Evolutionary conservation across 2,329 filamentous ascomycete species (phyloP).

Genomic region (Blastomyces parvus): DNA sequence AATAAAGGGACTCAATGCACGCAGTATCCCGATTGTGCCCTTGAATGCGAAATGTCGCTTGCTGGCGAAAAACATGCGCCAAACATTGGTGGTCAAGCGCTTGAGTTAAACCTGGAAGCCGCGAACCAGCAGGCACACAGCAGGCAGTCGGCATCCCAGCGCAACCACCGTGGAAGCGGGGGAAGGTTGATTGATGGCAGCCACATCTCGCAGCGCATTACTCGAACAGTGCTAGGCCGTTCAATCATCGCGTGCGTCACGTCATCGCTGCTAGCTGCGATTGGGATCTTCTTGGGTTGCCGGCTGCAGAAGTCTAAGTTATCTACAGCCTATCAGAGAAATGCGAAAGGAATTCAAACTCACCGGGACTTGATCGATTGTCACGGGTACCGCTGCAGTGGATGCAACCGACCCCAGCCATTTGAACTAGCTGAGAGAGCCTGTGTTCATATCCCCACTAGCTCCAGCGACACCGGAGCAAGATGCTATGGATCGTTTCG

Average conservation of each 20-base stretch:
- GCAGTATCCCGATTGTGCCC: background rate
- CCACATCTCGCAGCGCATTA: background rate
- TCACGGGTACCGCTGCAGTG: constrained; percentile 18
- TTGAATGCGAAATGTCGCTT: background rate
- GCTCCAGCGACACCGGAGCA: background rate
- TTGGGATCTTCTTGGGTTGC: background rate
- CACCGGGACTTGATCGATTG: background rate
- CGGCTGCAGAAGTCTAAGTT: background rate
- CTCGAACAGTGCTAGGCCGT: background rate
- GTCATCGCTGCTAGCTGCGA: background rate
- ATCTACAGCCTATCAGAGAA: background rate
- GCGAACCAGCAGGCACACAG: background rate
- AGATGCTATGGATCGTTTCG: constrained; percentile 35
- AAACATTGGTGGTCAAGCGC: background rate
- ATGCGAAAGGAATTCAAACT: background rate
- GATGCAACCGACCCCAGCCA: background rate
- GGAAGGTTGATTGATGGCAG: background rate
- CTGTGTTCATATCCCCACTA: background rate
- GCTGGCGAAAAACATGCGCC: background rate
- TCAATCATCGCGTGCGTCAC: background rate
- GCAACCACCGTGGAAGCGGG: background rate
- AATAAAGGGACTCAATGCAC: background rate
- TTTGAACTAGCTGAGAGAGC: background rate
- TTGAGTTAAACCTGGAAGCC: background rate
- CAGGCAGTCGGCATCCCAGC: background rate